A percentile compares a stretch with the other conserved stretches of the same genome.
Evolutionary conservation across 2,329 filamentous ascomycete genomes (phyloP).

Genomic region (Helicocarpus griseus): DNA sequence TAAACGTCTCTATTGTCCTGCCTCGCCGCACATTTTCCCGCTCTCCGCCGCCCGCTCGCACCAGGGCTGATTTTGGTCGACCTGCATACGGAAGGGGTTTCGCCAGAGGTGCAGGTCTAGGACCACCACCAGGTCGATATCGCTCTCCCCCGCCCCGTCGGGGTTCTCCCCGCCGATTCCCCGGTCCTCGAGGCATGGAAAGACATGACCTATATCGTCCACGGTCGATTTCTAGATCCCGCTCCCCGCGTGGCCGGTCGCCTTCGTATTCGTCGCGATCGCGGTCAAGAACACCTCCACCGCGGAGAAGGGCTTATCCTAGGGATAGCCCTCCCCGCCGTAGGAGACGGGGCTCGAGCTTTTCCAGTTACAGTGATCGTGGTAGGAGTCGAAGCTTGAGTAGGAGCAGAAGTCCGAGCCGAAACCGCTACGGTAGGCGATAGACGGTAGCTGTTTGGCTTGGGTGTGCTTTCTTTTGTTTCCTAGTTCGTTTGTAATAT

Average conservation of each 20-base stretch:
- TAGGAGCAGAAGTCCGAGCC: conserved; percentile 43
- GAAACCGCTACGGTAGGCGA: conserved; percentile 20
- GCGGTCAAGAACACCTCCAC: conserved; percentile 33
- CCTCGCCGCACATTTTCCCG: conserved; percentile 74
- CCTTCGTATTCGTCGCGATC: conserved; percentile 29
- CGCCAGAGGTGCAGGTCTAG: conserved; percentile 19
- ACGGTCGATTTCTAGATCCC: conserved; percentile 44
- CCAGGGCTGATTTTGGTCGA: conserved; percentile 50
- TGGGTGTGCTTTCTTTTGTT: background rate
- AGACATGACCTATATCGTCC: conserved; percentile 50
- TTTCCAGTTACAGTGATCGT: conserved; percentile 45
- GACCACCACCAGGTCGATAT: conserved; percentile 18
- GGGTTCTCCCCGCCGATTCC: conserved; percentile 27
- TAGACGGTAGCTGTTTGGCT: conserved; percentile 12
- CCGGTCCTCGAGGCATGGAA: conserved; percentile 35
- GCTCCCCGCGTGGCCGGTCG: conserved; percentile 25
- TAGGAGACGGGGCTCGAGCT: conserved; percentile 51
- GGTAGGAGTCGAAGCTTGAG: conserved; percentile 42
- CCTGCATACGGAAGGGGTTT: conserved; percentile 24
- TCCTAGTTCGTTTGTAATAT: background rate
- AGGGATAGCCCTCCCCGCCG: conserved; percentile 28
- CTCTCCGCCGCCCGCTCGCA: conserved; percentile 62
- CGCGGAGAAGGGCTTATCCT: conserved; percentile 26
- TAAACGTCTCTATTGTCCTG: conserved; percentile 82
- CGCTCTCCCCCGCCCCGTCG: conserved; percentile 24